These are phyloP conservation scores for Larix sibirica DNA, from an alignment of 83 land plant genomes.

Conservation along the genomic window DNA sequence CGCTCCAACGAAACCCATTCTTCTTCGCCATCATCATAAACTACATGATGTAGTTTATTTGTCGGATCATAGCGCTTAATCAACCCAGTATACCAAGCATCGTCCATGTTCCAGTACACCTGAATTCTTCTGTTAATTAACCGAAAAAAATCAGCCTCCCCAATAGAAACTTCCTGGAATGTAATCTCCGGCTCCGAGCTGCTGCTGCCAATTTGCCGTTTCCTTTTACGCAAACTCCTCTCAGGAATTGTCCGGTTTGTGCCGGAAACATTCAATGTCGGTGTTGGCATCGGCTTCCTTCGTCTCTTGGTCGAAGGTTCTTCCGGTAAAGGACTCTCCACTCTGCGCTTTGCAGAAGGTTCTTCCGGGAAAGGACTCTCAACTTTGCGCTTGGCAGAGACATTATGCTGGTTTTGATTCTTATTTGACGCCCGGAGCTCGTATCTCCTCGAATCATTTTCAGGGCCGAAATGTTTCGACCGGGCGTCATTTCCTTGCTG, in stretches of 20 bases:
- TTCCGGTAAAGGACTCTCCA: not conserved
- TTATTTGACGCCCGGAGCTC: not conserved
- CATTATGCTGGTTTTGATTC: not conserved
- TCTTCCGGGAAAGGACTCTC: not conserved
- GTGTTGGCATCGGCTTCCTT: not conserved
- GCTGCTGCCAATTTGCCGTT: not conserved
- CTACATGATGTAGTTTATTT: constrained; percentile 53
- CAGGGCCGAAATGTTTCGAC: not conserved
- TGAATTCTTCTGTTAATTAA: constrained; percentile 56
- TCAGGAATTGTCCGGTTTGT: too few relatives aligned
- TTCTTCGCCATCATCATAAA: constrained; percentile 79
- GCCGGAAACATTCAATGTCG: not conserved
- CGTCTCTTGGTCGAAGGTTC: not conserved
- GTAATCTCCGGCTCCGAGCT: constrained; percentile 33
- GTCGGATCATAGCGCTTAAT: constrained; percentile 53
- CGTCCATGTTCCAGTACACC: constrained; percentile 75
- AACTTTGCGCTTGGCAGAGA: not conserved
- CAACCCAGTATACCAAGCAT: constrained; percentile 66
- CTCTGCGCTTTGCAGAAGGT: not conserved
- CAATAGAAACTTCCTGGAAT: constrained; percentile 34
- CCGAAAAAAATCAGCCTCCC: constrained; percentile 41
- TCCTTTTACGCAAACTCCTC: too few relatives aligned
- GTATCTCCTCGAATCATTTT: not conserved
- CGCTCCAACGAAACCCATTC: constrained; percentile 73
- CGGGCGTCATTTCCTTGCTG: not conserved